These are phyloP conservation scores for Athelia sp. DNA, from an alignment of 1,284 basidiomycete species.

Conservation along the genomic window DNA sequence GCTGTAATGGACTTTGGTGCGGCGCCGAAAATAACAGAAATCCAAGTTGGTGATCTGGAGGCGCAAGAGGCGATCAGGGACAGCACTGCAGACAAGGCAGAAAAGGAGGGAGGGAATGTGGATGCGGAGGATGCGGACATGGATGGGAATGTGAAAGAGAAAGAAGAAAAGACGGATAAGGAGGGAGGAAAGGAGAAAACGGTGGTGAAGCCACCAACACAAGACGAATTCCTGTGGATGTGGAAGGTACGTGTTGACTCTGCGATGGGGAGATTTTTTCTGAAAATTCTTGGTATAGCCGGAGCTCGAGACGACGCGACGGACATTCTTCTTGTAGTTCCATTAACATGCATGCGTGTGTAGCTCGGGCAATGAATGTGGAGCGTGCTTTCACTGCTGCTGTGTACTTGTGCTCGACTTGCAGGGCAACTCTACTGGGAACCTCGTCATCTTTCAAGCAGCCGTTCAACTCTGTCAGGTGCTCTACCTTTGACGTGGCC, in stretches of 20 bases:
- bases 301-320: constrained; percentile 70
- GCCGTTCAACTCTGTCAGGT: too few species aligned
- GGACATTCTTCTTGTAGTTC: constrained; percentile 72
- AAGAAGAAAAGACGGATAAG: not conserved
- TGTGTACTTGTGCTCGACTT: too few species aligned
- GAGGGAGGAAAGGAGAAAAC: constrained; percentile 8
- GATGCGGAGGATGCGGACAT: constrained; percentile 11
- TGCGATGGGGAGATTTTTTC: constrained; percentile 4
- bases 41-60: constrained; percentile 49
- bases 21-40: constrained; percentile 49
- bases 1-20: constrained; percentile 68
- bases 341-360: too few species aligned
- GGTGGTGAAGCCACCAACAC: constrained; percentile 42
- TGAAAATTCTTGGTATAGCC: constrained; percentile 39
- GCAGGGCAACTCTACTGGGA: too few species aligned
- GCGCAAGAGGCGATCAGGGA: constrained; percentile 21
- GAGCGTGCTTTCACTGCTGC: too few species aligned
- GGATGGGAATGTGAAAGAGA: constrained; percentile 9
- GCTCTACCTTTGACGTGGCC: too few species aligned
- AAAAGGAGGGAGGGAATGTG: constrained; percentile 8
- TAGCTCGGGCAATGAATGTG: too few species aligned
- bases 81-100: not conserved
- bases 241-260: constrained; percentile 64
- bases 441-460: too few species aligned
- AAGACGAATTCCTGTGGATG: constrained; percentile 71